Base-by-base conservation (phyloP, 1,284 basidiomycete genomes). In the Veloboletus limbatus region DNA sequence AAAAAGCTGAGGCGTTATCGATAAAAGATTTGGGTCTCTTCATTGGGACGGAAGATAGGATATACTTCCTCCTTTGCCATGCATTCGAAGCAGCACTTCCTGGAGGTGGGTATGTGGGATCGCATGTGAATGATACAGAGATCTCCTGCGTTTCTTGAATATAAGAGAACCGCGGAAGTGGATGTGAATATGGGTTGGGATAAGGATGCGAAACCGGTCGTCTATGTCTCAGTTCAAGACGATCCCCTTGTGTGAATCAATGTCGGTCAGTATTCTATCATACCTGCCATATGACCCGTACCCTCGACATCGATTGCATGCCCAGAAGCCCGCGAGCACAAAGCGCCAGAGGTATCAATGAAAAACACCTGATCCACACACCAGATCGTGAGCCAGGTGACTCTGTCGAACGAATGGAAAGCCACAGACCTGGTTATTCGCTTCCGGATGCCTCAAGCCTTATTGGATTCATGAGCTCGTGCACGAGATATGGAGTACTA, bases 261-360 rank as follows among this genome's bases (percentile, higher is more conserved):
- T 17, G 22, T 53, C 14, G 25, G 49, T 54, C 39, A 50, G 34
- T 8, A 17, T 16, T 39, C n/a, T 25, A 37, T 43, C 20, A 16
- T 25, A 18, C 43, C 13, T 30, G 22, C 3, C n/a, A 10, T 16
- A n/a, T 32, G 39, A 14, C n/a, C 31, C 57, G 32, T 64, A 85
- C 87, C 76, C 72, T 89, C 78, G 27, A 90, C 65, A 58, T 91
- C 88, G 34, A 91, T 70, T 8, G 87, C 88, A 67, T 90, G 88
- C 1, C 88, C 88, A n/a, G 86, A 79, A 8, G 78, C 76, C 53
- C 82, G 76, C 6, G 85, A 88, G 60, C 85, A 90, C 32, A 91
- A 65, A 10, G 79, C 79, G 16, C 88, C 88, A 10, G 78, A 76
- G 5, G 77, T 76, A 62, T 91, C 88, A 41, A 90, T 77, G 69